These are phyloP conservation scores for Tylopilus plumbeoviolaceoides DNA, from an alignment of 768 basidiomycete species.

Conservation along the genomic window DNA sequence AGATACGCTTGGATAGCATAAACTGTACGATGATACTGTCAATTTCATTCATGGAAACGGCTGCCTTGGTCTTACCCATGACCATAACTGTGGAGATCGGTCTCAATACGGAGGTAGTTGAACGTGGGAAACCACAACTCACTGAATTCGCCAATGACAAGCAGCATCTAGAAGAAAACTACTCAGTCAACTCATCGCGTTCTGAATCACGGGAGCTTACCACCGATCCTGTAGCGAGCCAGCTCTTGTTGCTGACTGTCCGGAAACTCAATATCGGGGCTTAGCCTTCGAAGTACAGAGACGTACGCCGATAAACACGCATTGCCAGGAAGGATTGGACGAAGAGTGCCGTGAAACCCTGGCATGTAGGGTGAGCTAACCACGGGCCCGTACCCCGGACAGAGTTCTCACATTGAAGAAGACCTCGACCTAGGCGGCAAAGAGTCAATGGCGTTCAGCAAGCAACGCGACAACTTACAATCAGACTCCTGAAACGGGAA, in stretches of 20 bases:
- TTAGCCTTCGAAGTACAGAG: background rate
- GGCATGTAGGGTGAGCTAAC: background rate
- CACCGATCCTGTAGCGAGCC: constrained; percentile 37
- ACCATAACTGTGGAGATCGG: constrained; percentile 25
- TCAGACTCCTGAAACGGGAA: constrained; percentile 20
- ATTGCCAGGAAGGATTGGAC: constrained; percentile 56
- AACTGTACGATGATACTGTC: constrained; percentile 25
- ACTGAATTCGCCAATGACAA: constrained; percentile 44
- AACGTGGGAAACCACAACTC: background rate
- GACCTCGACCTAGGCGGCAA: constrained; percentile 41
- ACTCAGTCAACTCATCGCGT: background rate
- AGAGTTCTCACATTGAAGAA: constrained; percentile 43
- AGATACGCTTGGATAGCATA: constrained; percentile 37
- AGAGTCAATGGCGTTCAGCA: background rate
- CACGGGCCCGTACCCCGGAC: no score
- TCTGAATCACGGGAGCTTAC: constrained; percentile 13
- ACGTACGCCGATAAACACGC: constrained; percentile 50
- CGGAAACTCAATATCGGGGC: background rate
- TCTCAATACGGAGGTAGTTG: constrained; percentile 5
- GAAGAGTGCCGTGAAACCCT: constrained; percentile 47
- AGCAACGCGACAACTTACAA: constrained; percentile 13
- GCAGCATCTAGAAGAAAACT: constrained; percentile 12
- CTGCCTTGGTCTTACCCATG: constrained; percentile 28
- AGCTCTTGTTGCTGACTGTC: constrained; percentile 50
- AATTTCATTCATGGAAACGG: background rate